phyloP scores from a whole-genome alignment of 495 filamentous ascomycete genomes.

The Lasiosphaeris hirsuta region DNA sequence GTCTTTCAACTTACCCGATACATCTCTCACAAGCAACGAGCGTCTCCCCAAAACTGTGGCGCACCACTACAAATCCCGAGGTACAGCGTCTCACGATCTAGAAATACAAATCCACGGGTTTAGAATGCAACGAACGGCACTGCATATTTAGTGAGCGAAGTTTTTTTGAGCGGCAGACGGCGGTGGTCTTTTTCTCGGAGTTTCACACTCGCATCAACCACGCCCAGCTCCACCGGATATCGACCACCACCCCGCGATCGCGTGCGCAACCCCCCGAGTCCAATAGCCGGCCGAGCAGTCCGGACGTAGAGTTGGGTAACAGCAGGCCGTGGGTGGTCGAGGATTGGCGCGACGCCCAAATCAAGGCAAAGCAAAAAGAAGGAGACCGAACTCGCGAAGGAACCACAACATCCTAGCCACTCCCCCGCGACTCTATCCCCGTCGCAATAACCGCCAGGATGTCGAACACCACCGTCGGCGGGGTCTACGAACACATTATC shows the following conservation, averaged over 20 bases:
- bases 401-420: not conserved
- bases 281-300: not conserved
- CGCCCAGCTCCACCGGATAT: constrained; percentile 1
- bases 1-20: constrained; percentile 31
- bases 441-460: constrained; percentile 31
- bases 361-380: not conserved
- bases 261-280: not conserved
- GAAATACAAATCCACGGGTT: constrained; percentile 25
- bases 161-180: constrained; percentile 5
- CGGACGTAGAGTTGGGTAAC: constrained; percentile 3
- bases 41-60: constrained; percentile 24
- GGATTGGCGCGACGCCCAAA: not conserved
- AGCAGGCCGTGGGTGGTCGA: not conserved
- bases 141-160: constrained; percentile 4
- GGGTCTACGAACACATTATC: constrained; percentile 86
- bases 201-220: not conserved
- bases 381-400: not conserved
- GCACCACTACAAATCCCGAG: constrained; percentile 23
- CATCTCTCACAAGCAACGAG: constrained; percentile 27
- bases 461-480: constrained; percentile 59
- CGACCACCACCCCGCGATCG: constrained; percentile 5
- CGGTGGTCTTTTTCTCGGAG: constrained; percentile 4
- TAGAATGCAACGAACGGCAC: constrained; percentile 11
- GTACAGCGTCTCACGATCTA: constrained; percentile 23
- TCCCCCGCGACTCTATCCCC: constrained; percentile 2